Evolutionary conservation across 805 yeast species (phyloP), one percentile per base, ranked within the genome.

Genomic region (Candida dajiaensis): DNA sequence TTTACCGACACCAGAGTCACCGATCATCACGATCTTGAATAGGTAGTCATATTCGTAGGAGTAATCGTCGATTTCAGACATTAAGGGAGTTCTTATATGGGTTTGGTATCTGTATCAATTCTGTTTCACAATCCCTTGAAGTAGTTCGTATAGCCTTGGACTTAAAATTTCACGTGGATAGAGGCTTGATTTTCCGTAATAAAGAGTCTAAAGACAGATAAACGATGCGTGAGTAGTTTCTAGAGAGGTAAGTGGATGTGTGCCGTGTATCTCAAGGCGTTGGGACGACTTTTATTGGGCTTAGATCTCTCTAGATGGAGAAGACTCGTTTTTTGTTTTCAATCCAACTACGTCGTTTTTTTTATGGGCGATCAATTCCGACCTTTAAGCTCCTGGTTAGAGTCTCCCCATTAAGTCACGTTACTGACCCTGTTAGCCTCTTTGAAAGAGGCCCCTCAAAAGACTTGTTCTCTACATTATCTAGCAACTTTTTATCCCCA

Each of bases 1-100:
- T 66, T 92, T 92, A 50, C 99, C 99, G 43, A 94, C 98, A 46
- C 97, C 95, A 12, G 96, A 87, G 67, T 94, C 98, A 40, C 98
- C 98, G 65, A 94, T 92, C 65, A 92, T 78, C 37, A 92, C 98
- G 56, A 94, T 77, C 59, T 90, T 92, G 76, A 90, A 92, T 51
- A 92, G 78, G 68, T 85, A 90, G 67, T 92, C 98, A 78, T 94
- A 86, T 58, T 86, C 95, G 62, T 77, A 79, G 22, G 82, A 76
- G 61, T 78, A 85, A 58, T 85, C 92, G 66, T 84, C 89, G 33
- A 51, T 47, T 37, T 58, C 61, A 33, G 59, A 61, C 62, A 58
- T 59, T 33, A 20, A 9, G 20, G 36, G 7, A 8, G 11, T 9
- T 33, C 13, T 8, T 33, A 8, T 9, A 16, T 33, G 18, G 9